These are phyloP conservation scores for Rhizophora apiculata DNA, from an alignment of 345 rosid species.

Conservation along the genomic window DNA sequence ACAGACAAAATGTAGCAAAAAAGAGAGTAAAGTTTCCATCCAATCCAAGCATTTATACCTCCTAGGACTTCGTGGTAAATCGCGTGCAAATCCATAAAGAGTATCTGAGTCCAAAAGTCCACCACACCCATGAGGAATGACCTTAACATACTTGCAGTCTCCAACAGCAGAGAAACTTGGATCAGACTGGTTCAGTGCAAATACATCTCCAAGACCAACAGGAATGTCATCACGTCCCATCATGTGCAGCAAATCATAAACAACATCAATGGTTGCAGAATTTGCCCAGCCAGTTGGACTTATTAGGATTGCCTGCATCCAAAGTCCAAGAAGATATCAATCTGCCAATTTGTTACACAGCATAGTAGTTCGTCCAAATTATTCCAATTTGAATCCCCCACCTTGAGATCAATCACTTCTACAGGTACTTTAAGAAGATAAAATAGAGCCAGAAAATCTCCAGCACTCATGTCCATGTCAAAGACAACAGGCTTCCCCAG, in stretches of 20 bases:
- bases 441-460: constrained; percentile 81
- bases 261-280: constrained; percentile 78
- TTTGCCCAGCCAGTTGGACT: constrained; percentile 95
- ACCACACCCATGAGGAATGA: constrained; percentile 78
- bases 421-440: constrained; percentile 81
- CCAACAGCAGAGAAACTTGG: constrained; percentile 46
- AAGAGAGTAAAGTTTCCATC: not conserved
- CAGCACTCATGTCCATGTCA: constrained; percentile 96
- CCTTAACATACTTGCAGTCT: constrained; percentile 68
- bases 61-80: constrained; percentile 77
- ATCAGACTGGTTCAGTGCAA: constrained; percentile 70
- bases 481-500: constrained; percentile 76
- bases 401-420: constrained; percentile 73
- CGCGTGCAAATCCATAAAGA: constrained; percentile 79
- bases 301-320: constrained; percentile 67
- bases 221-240: constrained; percentile 98
- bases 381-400: constrained; percentile 7
- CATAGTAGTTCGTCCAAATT: not conserved
- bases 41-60: constrained; percentile 37
- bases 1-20: not conserved
- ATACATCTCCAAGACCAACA: constrained; percentile 70
- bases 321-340: not conserved
- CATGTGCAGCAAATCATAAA: constrained; percentile 91
- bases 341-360: too few relatives aligned
- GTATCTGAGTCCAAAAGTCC: constrained; percentile 88